Evolutionary conservation across 148 eudicot genomes (phyloP), one percentile per base, ranked within the genome.

Genomic region (Persicaria maculosa): DNA sequence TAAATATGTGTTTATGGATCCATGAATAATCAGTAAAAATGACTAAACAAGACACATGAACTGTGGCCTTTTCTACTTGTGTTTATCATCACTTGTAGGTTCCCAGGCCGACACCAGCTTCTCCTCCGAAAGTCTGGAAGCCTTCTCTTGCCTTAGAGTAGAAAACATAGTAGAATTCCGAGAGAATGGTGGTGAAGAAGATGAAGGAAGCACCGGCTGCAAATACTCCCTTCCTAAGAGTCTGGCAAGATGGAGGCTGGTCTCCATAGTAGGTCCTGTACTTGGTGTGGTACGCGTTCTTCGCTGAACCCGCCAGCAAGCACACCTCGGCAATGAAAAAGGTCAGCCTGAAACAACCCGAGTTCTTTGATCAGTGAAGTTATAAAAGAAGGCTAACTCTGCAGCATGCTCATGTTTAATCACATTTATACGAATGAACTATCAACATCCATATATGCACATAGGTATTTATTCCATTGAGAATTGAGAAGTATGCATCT

Each of bases 121-220:
- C 90, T 44, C 86, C 89, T 16, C 81, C 87, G 14, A 81, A 89
- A 22, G 88, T 74, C 22, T 79, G 72, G 75, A 74, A 81, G 75
- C 80, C 48, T 58, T 73, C 87, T 67, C 79, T 77, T 3, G 96
- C 88, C 80, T 76, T 87, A 71, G 96, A 83, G 75, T 84, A 90
- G 83, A 72, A 83, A 55, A 84, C 72, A 81, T 90, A 92, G 76
- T 85, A 88, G 74, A 95, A 81, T 77, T 87, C 77, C 4, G 97
- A 88, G 74, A 92, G 36, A 7, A 95, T 87, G 77, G 78, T 79
- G 0, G 97, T 95, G 79, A 90, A 82, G 84, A 92, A 87, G 47
- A 82, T 81, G 90, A 92, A 95, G 10, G 96, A 89, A 40, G 97
- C 98, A 25, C 92, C 96, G 1, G 98, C 96, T 54, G 96, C 92